phyloP scores from a whole-genome alignment of 2,329 filamentous ascomycete genomes.

The Exophiala sideris region DNA sequence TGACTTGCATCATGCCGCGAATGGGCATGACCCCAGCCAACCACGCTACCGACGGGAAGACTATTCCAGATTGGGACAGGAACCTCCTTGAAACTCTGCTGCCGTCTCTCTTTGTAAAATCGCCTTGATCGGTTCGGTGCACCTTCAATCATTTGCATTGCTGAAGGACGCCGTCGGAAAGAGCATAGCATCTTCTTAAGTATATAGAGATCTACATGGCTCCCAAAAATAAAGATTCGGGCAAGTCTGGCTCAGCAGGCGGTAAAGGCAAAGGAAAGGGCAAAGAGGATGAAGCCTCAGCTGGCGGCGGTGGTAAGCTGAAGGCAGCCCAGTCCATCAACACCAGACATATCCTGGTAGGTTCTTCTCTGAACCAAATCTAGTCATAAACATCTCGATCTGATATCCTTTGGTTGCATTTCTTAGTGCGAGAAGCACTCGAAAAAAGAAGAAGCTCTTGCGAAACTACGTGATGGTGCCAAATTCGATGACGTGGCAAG shows the following conservation, averaged over 20 bases:
- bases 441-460: slow-evolving; percentile 63
- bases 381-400: neutral
- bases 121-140: no score
- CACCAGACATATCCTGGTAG: slow-evolving; percentile 60
- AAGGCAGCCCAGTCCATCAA: slow-evolving; percentile 64
- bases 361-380: slow-evolving; percentile 19
- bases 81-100: no score
- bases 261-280: slow-evolving; percentile 39
- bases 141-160: no score
- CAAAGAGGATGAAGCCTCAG: slow-evolving; percentile 35
- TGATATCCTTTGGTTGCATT: neutral
- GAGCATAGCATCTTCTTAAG: no score
- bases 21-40: no score
- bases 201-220: slow-evolving; percentile 33
- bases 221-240: slow-evolving; percentile 39
- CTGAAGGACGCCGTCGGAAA: no score
- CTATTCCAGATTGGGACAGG: no score
- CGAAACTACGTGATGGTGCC: slow-evolving; percentile 56
- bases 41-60: no score
- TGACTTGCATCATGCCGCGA: no score
- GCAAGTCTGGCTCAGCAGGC: slow-evolving; percentile 21
- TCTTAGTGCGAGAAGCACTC: slow-evolving; percentile 58
- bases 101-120: no score
- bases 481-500: slow-evolving; percentile 65
- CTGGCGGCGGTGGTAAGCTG: slow-evolving; percentile 35